Evolutionary conservation across 306 rosid species (phyloP), one percentile per base, ranked within the genome.

Genomic region (Vigna trinervia): DNA sequence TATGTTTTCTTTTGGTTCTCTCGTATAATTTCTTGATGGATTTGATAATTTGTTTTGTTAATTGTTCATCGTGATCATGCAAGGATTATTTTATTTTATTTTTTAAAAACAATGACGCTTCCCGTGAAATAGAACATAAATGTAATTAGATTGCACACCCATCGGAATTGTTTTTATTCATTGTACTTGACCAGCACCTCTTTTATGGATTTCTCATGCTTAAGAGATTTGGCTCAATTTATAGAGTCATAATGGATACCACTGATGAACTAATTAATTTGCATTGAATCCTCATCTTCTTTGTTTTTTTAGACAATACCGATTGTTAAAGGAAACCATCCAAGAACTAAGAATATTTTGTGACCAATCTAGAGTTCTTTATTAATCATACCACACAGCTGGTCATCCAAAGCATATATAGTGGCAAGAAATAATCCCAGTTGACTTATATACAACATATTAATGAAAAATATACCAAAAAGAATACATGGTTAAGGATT

Each of bases 1-100:
- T 61, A 11, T 61, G 15, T 20, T 76, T 45, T 73, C 43, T 20
- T 57, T 52, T 50, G 50, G 17, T 52, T 80, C 64, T 22, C 2
- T 28, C 19, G 68, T 13, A n/a, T 39, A 2, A 41, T 12, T 2
- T 9, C 12, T 41, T 41, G 14, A 28, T 34, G 53, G 22, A 4
- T 32, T 61, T 32, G 20, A 22, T 48, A 22, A 15, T 48, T 61
- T 62, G 51, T 51, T 64, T 36, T 50, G 41, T 8, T 64, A 26
- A 5, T 22, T 41, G 19, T 11, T 66, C n/a, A 11, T 66, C 53
- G 2, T 41, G 26, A 64, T 64, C 41, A 64, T 19, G 51, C 6
- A 12, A 12, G 19, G n/a, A 41, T 39, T 30, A 4, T 30, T 26
- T 26, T 26, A 30, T 30, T 34, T 34, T 20, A 20, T 20, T 20